Percentiles rank a stretch among this genome's conserved stretches.
phyloP scores from a whole-genome alignment of 441 rosid species.

The Jatropha podagrica region DNA sequence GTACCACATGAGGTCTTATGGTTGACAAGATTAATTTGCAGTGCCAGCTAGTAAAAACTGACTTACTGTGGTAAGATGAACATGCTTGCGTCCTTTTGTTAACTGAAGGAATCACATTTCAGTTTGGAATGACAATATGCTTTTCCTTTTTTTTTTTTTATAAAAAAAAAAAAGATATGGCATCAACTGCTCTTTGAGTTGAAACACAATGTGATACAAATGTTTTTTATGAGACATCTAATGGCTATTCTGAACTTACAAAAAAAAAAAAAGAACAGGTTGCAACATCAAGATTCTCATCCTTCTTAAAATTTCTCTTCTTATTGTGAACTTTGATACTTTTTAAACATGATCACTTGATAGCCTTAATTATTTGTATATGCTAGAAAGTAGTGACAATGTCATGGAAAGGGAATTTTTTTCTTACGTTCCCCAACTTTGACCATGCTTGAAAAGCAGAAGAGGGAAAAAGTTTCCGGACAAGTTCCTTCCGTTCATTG shows the following conservation, averaged over 20 bases:
- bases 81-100: not conserved
- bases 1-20: not conserved
- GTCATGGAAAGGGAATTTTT: not conserved
- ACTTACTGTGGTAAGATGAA: not conserved
- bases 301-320: too few species aligned
- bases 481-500: not conserved
- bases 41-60: not conserved
- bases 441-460: not conserved
- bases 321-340: not conserved
- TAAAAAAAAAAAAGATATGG: not conserved
- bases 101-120: not conserved
- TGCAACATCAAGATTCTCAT: too few species aligned
- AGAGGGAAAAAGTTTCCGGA: not conserved
- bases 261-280: too few species aligned
- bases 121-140: not conserved
- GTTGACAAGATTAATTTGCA: not conserved
- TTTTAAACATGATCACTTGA: not conserved
- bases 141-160: not conserved
- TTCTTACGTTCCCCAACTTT: not conserved
- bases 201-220: not conserved
- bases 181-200: not conserved
- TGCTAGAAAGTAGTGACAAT: not conserved
- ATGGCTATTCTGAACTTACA: too few species aligned
- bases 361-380: not conserved
- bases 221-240: not conserved